A percentile compares a stretch with the other conserved stretches of the same genome.
These are phyloP conservation scores for Ophiostoma novo-ulmi DNA, from an alignment of 2,329 filamentous ascomycete species.

Conservation along the genomic window DNA sequence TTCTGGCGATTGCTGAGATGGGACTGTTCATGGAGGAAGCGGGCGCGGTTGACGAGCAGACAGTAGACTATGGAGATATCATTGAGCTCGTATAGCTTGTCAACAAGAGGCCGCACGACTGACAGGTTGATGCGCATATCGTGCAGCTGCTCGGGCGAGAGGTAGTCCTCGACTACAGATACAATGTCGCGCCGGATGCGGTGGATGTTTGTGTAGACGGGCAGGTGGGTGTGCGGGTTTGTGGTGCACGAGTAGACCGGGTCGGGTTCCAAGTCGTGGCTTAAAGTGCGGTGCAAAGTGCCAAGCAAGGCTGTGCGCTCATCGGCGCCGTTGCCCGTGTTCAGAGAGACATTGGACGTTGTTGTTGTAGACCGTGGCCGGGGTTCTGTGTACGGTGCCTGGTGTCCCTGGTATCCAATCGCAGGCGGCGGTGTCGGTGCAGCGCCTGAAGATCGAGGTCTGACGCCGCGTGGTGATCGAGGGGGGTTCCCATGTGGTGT, in stretches of 20 bases:
- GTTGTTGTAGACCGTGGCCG: conserved; percentile 5
- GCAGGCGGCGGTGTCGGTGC: not conserved
- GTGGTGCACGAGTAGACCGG: conserved; percentile 50
- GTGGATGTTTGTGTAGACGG: conserved; percentile 74
- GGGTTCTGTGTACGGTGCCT: not conserved
- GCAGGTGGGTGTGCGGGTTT: conserved; percentile 58
- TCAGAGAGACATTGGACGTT: conserved; percentile 5
- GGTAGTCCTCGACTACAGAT: conserved; percentile 57
- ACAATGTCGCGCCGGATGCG: conserved; percentile 60
- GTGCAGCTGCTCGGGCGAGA: conserved; percentile 69
- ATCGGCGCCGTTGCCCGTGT: not conserved
- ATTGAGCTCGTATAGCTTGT: conserved; percentile 71
- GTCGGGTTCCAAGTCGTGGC: conserved; percentile 37
- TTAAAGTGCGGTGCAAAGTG: conserved; percentile 34
- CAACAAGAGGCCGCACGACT: conserved; percentile 75
- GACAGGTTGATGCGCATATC: conserved; percentile 77
- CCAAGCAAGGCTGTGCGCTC: conserved; percentile 26
- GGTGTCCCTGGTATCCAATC: conserved; percentile 2
- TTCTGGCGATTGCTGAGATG: conserved; percentile 74
- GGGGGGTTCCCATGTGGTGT: not conserved
- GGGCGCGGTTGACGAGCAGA: conserved; percentile 72
- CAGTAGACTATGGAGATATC: conserved; percentile 84
- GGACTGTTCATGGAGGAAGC: conserved; percentile 73
- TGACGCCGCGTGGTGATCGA: conserved; percentile 3
- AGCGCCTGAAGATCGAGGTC: not conserved